These are phyloP conservation scores for Dothiorella sarmentorum DNA, from an alignment of 2,329 filamentous ascomycete genomes.

Conservation along the genomic window DNA sequence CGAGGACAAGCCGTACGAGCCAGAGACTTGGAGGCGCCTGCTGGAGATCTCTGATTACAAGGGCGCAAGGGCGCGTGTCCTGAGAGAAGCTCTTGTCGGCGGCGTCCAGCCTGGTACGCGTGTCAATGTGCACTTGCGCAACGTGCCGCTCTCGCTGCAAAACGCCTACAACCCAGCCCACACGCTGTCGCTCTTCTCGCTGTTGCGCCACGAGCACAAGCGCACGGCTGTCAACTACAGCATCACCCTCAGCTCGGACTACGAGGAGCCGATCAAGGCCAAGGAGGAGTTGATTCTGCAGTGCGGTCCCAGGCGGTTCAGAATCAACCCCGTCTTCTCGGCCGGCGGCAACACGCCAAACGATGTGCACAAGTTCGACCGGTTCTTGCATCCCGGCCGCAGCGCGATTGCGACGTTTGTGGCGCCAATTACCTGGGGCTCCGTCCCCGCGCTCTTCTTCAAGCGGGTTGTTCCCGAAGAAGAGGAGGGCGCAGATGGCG, in stretches of 20 bases:
- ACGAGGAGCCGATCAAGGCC: constrained; percentile 73
- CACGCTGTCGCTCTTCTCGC: constrained; percentile 75
- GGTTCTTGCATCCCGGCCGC: constrained; percentile 85
- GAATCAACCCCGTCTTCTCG: constrained; percentile 89
- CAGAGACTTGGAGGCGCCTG: constrained; percentile 82
- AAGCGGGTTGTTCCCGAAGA: constrained; percentile 53
- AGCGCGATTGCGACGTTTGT: constrained; percentile 87
- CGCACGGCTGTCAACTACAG: constrained; percentile 85
- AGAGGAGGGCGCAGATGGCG: constrained; percentile 41
- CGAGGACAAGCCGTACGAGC: constrained; percentile 82
- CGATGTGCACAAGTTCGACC: constrained; percentile 94
- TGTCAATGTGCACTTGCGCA: constrained; percentile 72
- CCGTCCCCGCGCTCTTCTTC: constrained; percentile 87
- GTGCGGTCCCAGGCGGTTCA: constrained; percentile 80
- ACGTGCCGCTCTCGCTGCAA: constrained; percentile 54
- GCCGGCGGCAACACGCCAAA: constrained; percentile 87
- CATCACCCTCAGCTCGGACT: constrained; percentile 77
- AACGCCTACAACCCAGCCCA: constrained; percentile 51
- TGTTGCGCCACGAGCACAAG: constrained; percentile 94
- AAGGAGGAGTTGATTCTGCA: constrained; percentile 92
- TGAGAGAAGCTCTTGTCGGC: constrained; percentile 82
- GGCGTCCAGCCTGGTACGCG: constrained; percentile 81
- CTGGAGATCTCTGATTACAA: constrained; percentile 89
- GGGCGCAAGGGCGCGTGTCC: constrained; percentile 69
- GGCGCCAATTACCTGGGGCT: constrained; percentile 88